Evolutionary conservation across 2,329 filamentous ascomycete species (phyloP).

Genomic region (Pezicula carpinea): DNA sequence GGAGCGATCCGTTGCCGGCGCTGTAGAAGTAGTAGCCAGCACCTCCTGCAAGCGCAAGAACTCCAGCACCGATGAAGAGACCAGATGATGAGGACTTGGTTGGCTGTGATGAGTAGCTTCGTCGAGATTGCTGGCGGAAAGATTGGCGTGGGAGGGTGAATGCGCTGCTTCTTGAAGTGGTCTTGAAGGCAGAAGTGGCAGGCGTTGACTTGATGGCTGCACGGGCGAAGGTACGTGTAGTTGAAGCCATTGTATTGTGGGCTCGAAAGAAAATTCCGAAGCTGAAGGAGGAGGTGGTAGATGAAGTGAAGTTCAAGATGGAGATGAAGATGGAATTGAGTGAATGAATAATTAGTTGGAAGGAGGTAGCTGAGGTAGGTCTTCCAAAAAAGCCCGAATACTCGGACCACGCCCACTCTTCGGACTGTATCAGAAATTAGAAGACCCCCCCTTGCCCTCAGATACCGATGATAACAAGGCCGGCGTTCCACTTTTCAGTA

Average conservation of each 20-base stretch:
- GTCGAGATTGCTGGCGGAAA: slow-evolving; percentile 70
- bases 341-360: too few species aligned
- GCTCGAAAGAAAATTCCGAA: background rate
- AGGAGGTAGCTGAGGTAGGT: too few species aligned
- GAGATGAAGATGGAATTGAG: too few species aligned
- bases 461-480: background rate
- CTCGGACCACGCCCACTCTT: background rate
- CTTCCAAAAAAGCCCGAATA: background rate
- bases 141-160: slow-evolving; percentile 60
- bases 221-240: slow-evolving; percentile 32
- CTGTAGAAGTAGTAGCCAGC: slow-evolving; percentile 64
- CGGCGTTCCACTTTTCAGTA: background rate
- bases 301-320: background rate
- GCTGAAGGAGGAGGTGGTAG: background rate
- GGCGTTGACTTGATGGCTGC: slow-evolving; percentile 28
- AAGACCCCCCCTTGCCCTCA: background rate
- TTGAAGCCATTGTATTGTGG: slow-evolving; percentile 32
- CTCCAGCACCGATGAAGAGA: slow-evolving; percentile 54
- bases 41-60: slow-evolving; percentile 55
- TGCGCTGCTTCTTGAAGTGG: slow-evolving; percentile 49
- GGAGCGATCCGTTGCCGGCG: slow-evolving; percentile 41
- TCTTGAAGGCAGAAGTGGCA: slow-evolving; percentile 49
- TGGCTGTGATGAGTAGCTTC: slow-evolving; percentile 76
- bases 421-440: background rate
- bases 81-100: slow-evolving; percentile 48